These are phyloP conservation scores for Metarhizium sp. DNA, from an alignment of 2,329 filamentous ascomycete species.

Conservation along the genomic window DNA sequence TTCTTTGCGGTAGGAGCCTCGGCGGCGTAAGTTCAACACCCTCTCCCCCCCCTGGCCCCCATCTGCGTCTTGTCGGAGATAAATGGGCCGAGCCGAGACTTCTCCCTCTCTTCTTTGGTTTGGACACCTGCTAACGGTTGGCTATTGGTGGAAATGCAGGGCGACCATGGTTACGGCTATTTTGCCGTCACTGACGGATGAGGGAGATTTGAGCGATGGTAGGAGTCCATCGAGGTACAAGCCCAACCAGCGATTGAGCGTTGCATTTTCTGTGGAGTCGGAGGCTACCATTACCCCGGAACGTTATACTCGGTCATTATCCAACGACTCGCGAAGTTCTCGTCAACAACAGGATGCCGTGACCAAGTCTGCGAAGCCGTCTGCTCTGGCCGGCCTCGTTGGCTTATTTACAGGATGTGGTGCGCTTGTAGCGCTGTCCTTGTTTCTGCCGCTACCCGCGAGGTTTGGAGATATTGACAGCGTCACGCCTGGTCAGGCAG, in stretches of 20 bases:
- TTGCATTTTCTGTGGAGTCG: constrained; percentile 60
- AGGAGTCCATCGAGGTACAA: constrained; percentile 20
- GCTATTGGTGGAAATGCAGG: constrained; percentile 20
- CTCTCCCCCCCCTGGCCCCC: no score
- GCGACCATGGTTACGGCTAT: constrained; percentile 97
- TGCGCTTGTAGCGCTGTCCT: constrained; percentile 68
- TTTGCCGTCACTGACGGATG: constrained; percentile 61
- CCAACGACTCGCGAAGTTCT: constrained; percentile 15
- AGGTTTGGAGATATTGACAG: constrained; percentile 62
- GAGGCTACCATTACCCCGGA: constrained; percentile 68
- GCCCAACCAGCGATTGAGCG: constrained; percentile 41
- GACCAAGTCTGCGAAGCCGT: constrained; percentile 34
- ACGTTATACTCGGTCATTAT: constrained; percentile 34
- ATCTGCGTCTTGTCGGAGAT: not conserved
- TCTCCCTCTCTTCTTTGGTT: not conserved
- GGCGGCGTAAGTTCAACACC: constrained; percentile 52
- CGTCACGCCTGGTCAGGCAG: constrained; percentile 62
- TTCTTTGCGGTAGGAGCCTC: constrained; percentile 86
- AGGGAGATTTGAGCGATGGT: constrained; percentile 24
- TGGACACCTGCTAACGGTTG: not conserved
- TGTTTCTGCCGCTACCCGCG: constrained; percentile 84
- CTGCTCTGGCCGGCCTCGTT: constrained; percentile 73
- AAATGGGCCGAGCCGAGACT: not conserved
- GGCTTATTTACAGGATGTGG: constrained; percentile 89
- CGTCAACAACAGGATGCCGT: constrained; percentile 13